These are phyloP conservation scores for Exophiala calicioides DNA, from an alignment of 2,329 filamentous ascomycete genomes.

Conservation along the genomic window DNA sequence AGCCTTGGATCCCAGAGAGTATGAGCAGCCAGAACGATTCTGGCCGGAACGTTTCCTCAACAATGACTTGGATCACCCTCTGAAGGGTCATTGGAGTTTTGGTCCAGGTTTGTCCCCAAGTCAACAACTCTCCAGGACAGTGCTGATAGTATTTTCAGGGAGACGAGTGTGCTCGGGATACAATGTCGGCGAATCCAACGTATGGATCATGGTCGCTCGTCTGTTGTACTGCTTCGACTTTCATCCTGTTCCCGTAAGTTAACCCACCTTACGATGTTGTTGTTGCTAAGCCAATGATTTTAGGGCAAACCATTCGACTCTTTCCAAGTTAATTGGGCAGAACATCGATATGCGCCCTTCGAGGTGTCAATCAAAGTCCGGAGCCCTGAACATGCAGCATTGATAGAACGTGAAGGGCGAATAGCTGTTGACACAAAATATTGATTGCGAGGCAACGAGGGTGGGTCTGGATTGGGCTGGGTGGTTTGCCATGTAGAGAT, in stretches of 20 bases:
- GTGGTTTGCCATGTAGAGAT: too few species aligned
- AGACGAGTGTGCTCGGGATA: slow-evolving; percentile 24
- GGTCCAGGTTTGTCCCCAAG: too few species aligned
- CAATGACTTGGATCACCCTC: slow-evolving; percentile 30
- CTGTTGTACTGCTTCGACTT: slow-evolving; percentile 29
- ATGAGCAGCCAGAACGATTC: slow-evolving; percentile 28
- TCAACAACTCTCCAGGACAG: too few species aligned
- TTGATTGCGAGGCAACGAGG: slow-evolving; percentile 16
- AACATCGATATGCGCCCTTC: slow-evolving; percentile 33
- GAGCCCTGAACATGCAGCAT: slow-evolving; percentile 27
- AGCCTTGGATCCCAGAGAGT: slow-evolving; percentile 40
- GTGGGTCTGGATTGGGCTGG: slow-evolving; percentile 16
- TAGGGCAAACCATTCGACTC: slow-evolving; percentile 21
- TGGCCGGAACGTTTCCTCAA: slow-evolving; percentile 28
- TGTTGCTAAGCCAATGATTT: not conserved
- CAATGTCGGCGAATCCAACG: slow-evolving; percentile 25
- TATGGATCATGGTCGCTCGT: slow-evolving; percentile 23
- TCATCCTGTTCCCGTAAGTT: slow-evolving; percentile 19
- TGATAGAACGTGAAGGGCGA: slow-evolving; percentile 27
- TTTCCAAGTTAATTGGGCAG: slow-evolving; percentile 18
- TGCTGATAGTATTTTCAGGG: slow-evolving; percentile 7
- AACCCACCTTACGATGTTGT: not conserved
- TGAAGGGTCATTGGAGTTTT: slow-evolving; percentile 34
- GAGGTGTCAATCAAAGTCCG: slow-evolving; percentile 32
- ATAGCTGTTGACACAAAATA: slow-evolving; percentile 21